These are phyloP conservation scores for Metarhizium brunneum DNA, from an alignment of 2,329 filamentous ascomycete genomes.

Conservation along the genomic window DNA sequence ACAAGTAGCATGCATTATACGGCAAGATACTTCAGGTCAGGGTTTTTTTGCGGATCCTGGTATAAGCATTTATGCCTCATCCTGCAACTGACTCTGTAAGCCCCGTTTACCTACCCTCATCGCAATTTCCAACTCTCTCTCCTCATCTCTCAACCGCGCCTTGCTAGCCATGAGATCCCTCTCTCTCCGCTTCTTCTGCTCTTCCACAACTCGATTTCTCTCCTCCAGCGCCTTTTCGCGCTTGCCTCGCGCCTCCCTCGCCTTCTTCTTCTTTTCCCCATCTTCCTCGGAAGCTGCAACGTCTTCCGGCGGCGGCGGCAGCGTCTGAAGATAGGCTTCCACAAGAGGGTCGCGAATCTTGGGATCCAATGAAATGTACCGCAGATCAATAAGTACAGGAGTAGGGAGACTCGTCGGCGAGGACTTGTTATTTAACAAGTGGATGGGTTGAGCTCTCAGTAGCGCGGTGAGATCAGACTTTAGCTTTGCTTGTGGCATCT, in stretches of 20 bases:
- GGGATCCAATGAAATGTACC: conserved; percentile 58
- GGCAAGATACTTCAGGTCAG: neutral
- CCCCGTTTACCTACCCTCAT: conserved; percentile 62
- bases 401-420: conserved; percentile 50
- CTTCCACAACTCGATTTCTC: conserved; percentile 50
- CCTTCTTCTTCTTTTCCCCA: conserved; percentile 36
- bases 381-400: conserved; percentile 54
- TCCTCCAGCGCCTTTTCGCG: conserved; percentile 61
- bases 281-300: conserved; percentile 34
- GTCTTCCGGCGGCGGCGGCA: conserved; percentile 48
- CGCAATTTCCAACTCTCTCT: conserved; percentile 57
- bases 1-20: too few species aligned
- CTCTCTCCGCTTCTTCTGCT: conserved; percentile 52
- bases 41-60: neutral
- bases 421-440: conserved; percentile 50
- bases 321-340: conserved; percentile 54
- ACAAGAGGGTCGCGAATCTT: conserved; percentile 54
- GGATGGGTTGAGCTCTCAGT: conserved; percentile 50
- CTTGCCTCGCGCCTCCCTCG: conserved; percentile 40
- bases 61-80: conserved; percentile 13
- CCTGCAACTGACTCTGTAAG: conserved; percentile 48
- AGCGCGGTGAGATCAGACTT: conserved; percentile 62
- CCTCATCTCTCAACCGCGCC: conserved; percentile 53
- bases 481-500: conserved; percentile 54
- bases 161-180: conserved; percentile 51